Base-by-base conservation (phyloP, 1,284 basidiomycete species). In the Microbotryum silenes-acaulis region DNA sequence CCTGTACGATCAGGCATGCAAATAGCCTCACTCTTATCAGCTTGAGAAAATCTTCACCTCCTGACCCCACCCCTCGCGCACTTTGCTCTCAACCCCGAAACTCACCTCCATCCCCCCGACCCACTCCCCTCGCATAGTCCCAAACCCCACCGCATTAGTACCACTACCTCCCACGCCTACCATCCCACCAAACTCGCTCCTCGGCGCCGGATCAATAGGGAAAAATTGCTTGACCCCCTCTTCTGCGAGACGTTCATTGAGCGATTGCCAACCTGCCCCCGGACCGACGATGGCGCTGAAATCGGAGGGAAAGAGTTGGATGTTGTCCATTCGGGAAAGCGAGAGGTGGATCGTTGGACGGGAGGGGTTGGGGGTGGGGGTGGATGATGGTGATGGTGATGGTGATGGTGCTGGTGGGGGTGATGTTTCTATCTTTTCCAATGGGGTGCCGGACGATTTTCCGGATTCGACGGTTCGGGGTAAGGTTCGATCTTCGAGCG, bases 191-290 rank as follows among this genome's bases (percentile, higher is more conserved):
- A 66, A 64, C 42, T 60, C 54, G 8, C 52, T 59, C 4, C 57
- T 57, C 1, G 61, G 62, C 4, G 59, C 68, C 6, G 64, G 66
- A 47, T 71, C 70, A 23, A 93, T 83, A 0, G 92, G 91, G 73
- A 93, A 94, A 78, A 93, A 92, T n/a, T 94, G 75, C 4, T 85
- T 84, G 57, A 88, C 82, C 7, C 83, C 85, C 74, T 84, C 79
- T 56, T 84, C 79, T 65, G 80, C 80, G 23, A 93, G 78, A 6
- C 79, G 79, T 25, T 83, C 83, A 70, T 96, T 96, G 51, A 97
- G 80, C 29, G 88, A 85, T 78, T 91, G 84, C 89, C 90, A 94
- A 51, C 84, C 81, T 10, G 83, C 80, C 9, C 89, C 91, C 10
- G 89, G 80, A 21, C 91, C 88, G 64, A 87, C 88, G 2, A 88